Conservation (phyloP, 495 filamentous ascomycete genomes). For the Talaromyces ruber region DNA sequence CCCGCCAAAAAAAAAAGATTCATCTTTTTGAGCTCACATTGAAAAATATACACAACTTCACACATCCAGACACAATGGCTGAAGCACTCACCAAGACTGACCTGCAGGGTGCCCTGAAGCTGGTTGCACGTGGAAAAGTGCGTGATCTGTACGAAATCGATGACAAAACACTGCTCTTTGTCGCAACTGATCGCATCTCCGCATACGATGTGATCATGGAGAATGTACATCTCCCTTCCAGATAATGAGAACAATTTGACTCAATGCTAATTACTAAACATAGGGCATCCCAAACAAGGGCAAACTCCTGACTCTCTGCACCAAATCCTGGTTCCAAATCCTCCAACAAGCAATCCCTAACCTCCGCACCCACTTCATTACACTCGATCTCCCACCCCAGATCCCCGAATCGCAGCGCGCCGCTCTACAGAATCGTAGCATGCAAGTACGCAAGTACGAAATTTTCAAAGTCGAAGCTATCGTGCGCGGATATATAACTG, state of each 20-base stretch:
- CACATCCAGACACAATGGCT: conserved; percentile 24
- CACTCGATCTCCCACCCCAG: conserved; percentile 52
- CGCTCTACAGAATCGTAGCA: conserved; percentile 59
- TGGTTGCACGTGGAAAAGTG: conserved; percentile 66
- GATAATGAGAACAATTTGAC: neutral
- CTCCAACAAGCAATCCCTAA: conserved; percentile 56
- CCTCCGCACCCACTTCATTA: conserved; percentile 70
- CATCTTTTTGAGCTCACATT: neutral
- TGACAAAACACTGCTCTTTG: conserved; percentile 71
- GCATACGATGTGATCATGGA: conserved; percentile 89
- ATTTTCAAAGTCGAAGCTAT: conserved; percentile 88
- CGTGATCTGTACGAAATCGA: conserved; percentile 74
- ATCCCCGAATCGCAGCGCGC: conserved; percentile 39
- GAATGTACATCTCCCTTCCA: conserved; percentile 46
- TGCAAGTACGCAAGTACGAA: conserved; percentile 72
- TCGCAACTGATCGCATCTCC: conserved; percentile 86
- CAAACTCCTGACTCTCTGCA: conserved; percentile 72
- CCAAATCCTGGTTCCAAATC: conserved; percentile 76
- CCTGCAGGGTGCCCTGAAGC: conserved; percentile 43
- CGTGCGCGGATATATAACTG: conserved; percentile 90
- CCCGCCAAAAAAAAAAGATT: neutral
- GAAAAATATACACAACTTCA: neutral
- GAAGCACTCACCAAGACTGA: conserved; percentile 42
- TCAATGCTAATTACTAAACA: neutral
- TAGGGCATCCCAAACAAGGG: conserved; percentile 82